phyloP scores from a whole-genome alignment of 345 rosid genomes.

The Eutrema japonicum region DNA sequence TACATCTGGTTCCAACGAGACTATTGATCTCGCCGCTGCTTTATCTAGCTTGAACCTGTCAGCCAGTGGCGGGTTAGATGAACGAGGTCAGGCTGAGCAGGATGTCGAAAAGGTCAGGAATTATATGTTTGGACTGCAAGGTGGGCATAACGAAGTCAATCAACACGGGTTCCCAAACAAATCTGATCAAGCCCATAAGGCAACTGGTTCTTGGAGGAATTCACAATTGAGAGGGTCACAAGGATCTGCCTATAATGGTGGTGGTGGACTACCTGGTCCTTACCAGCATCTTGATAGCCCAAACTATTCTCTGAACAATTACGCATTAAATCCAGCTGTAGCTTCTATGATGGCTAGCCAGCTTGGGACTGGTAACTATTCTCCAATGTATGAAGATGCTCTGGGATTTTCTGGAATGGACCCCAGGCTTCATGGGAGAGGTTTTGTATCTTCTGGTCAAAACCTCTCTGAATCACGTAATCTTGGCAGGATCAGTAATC shows the following conservation, averaged over 20 bases:
- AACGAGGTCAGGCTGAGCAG: slow-evolving; percentile 51
- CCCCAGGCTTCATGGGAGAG: slow-evolving; percentile 62
- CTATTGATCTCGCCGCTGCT: slow-evolving; percentile 62
- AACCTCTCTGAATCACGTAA: slow-evolving; percentile 53
- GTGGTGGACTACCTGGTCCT: slow-evolving; percentile 52
- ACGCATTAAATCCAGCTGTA: slow-evolving; percentile 60
- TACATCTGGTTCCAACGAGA: slow-evolving; percentile 53
- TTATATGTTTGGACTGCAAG: slow-evolving; percentile 57
- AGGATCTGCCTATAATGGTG: slow-evolving; percentile 52
- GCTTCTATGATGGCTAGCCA: slow-evolving; percentile 71
- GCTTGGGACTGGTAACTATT: slow-evolving; percentile 57
- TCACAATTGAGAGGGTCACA: slow-evolving; percentile 68
- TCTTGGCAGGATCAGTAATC: slow-evolving; percentile 50
- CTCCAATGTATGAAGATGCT: slow-evolving; percentile 74
- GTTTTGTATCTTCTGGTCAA: slow-evolving; percentile 53
- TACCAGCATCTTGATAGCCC: slow-evolving; percentile 56
- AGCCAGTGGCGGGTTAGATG: slow-evolving; percentile 47
- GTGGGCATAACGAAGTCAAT: slow-evolving; percentile 49
- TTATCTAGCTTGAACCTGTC: slow-evolving; percentile 70
- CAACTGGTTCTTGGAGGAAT: slow-evolving; percentile 47
- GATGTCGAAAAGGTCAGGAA: slow-evolving; percentile 54
- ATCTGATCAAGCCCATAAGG: slow-evolving; percentile 44
- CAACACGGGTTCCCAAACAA: slow-evolving; percentile 52
- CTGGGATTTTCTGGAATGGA: slow-evolving; percentile 65
- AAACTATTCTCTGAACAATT: slow-evolving; percentile 61